Evolutionary conservation across 2,329 filamentous ascomycete genomes (phyloP).

Genomic region (Pleurostoma richardsiae): DNA sequence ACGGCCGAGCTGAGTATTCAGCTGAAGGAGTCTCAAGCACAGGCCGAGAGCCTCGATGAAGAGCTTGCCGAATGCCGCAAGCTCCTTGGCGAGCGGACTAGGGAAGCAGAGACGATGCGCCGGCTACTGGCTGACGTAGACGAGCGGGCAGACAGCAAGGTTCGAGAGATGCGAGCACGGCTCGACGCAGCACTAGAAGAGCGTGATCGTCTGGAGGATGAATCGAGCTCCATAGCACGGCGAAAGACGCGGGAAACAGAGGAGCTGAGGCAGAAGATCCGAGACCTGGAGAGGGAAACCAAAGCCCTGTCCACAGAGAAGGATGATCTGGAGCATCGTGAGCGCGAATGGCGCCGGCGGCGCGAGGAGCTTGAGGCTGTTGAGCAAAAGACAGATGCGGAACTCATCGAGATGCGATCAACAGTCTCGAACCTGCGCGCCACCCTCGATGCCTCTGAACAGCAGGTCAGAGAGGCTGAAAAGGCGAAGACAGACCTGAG

Average conservation of each 20-base stretch:
- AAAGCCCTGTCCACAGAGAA: conserved; percentile 68
- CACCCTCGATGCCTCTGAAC: conserved; percentile 82
- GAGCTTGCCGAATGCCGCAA: conserved; percentile 86
- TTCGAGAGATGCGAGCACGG: conserved; percentile 82
- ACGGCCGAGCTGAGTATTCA: conserved; percentile 82
- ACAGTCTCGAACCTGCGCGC: conserved; percentile 75
- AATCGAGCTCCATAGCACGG: conserved; percentile 72
- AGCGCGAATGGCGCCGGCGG: conserved; percentile 69
- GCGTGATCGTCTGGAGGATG: conserved; percentile 86
- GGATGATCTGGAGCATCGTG: conserved; percentile 69
- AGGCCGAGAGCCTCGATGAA: conserved; percentile 84
- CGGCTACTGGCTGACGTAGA: conserved; percentile 83
- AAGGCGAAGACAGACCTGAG: conserved; percentile 74
- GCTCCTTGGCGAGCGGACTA: conserved; percentile 78
- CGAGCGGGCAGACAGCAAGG: conserved; percentile 70
- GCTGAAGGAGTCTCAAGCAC: conserved; percentile 80
- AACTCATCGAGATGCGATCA: conserved; percentile 68
- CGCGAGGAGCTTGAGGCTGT: conserved; percentile 71
- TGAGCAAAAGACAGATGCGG: conserved; percentile 63
- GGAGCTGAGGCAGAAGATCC: conserved; percentile 72
- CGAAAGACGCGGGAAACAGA: conserved; percentile 78
- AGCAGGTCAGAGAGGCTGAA: conserved; percentile 76
- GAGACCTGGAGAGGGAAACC: conserved; percentile 75
- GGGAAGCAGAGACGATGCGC: conserved; percentile 94
- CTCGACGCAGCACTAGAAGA: conserved; percentile 93